Evolutionary conservation across 331 rosid genomes (phyloP), one percentile per base, ranked within the genome.

Genomic region (Acacia pycnantha): DNA sequence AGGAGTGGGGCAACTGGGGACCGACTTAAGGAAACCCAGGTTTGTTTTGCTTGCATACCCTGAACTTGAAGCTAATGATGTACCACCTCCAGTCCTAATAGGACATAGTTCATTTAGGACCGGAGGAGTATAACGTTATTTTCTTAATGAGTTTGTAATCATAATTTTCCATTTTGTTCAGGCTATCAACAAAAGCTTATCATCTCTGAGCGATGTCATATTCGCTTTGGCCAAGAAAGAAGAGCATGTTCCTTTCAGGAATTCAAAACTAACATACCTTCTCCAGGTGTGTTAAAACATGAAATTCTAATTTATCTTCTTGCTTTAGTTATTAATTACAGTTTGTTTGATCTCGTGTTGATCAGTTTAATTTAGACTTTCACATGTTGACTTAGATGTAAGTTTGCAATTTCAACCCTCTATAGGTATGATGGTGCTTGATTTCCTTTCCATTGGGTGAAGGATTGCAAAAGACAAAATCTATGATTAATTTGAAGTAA

Each of bases 1-100:
- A 93, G 80, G 85, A 96, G 99, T 81, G 98, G 98, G 50, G 89
- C 99, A 74, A 92, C 97, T 0, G 99, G 98, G 65, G 98, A 96
- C 19, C 93, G 98, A 54, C 88, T 96, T 81, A 96, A 91, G 93
- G 99, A 96, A 88, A 89, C 99, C 64, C 99, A 94, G 94, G 99
- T 95, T 56, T 81, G 65, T 62, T 79, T 90, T 51, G 58, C 61
- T 62, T 76, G 54, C 70, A 62, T 19, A 1, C 26, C 24, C 41
- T 81, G 73, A 19, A 70, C 76, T 80, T 73, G 29, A 33, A 61
- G 65, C 79, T 11, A 56, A 29, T 26, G 35, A 31, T 62, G 37
- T 50, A 29, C 31, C 2, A 29, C 31, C 31, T 29, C 31, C 31
- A 2, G 2, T 29, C 2, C 2, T 29, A 29, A 29, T 1, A 1